Conservation (phyloP, 495 filamentous ascomycete species). For the Letharia columbiana region DNA sequence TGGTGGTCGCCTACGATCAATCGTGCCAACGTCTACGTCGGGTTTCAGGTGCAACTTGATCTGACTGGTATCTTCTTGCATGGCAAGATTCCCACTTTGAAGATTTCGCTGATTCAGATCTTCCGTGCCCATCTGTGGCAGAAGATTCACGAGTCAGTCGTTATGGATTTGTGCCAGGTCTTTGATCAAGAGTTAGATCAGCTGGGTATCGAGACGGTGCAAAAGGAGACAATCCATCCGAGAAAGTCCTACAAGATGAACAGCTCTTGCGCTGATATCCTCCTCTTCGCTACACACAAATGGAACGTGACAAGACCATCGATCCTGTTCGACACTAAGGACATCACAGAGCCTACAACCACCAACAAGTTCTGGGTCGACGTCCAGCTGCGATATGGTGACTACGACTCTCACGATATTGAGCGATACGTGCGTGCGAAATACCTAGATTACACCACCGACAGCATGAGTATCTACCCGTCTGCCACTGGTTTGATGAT, state of each 20-base stretch:
- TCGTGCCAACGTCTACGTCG: constrained; percentile 55
- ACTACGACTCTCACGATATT: constrained; percentile 99
- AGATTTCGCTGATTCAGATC: constrained; percentile 98
- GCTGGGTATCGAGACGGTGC: constrained; percentile 93
- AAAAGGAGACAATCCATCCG: constrained; percentile 99
- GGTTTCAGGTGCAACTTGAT: constrained; percentile 99
- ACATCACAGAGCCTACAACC: constrained; percentile 86
- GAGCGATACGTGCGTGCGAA: constrained; percentile 97
- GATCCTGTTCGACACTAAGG: constrained; percentile 90
- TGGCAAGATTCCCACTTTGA: constrained; percentile 97
- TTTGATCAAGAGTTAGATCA: constrained; percentile 97
- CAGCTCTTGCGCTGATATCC: constrained; percentile 96
- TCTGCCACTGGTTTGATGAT: constrained; percentile 98
- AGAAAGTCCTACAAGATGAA: constrained; percentile 99
- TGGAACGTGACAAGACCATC: constrained; percentile 97
- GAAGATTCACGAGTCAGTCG: constrained; percentile 98
- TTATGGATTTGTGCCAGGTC: constrained; percentile 99
- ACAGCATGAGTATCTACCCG: constrained; percentile 98
- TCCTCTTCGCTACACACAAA: constrained; percentile 96
- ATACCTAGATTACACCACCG: constrained; percentile 97
- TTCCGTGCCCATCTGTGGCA: constrained; percentile 99
- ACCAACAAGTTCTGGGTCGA: constrained; percentile 99
- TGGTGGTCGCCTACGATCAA: constrained; percentile 86
- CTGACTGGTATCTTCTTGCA: constrained; percentile 98
- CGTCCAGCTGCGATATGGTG: constrained; percentile 94